A percentile compares a stretch with the other conserved stretches of the same genome.
phyloP scores from a whole-genome alignment of 2,329 filamentous ascomycete species.

The Sporothrix sp. region DNA sequence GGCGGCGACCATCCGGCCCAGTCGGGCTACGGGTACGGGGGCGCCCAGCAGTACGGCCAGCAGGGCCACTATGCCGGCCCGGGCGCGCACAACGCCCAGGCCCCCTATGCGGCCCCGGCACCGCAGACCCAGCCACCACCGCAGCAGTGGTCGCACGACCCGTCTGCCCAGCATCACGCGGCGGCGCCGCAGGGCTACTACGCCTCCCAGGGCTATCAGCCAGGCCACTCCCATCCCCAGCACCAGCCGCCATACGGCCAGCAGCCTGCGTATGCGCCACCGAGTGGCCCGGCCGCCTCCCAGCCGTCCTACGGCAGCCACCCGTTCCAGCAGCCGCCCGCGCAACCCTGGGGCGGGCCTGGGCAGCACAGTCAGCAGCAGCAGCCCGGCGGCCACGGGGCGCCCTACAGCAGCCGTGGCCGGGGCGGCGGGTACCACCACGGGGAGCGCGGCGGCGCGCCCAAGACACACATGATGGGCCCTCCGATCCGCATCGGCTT shows the following conservation, averaged over 20 bases:
- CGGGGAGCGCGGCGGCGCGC: constrained; percentile 22
- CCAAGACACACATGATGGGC: constrained; percentile 37
- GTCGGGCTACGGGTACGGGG: constrained; percentile 31
- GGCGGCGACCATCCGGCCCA: constrained; percentile 34
- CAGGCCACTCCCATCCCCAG: constrained; percentile 18
- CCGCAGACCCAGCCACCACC: constrained; percentile 26
- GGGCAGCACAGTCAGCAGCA: constrained; percentile 25
- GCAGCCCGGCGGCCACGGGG: constrained; percentile 15
- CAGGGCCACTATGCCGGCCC: constrained; percentile 22
- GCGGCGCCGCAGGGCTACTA: background rate
- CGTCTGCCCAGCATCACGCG: constrained; percentile 17
- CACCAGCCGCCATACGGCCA: constrained; percentile 22
- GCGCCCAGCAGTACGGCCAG: constrained; percentile 23
- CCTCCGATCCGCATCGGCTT: constrained; percentile 47
- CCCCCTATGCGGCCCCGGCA: constrained; percentile 18
- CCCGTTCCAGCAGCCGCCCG: constrained; percentile 23
- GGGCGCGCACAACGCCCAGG: constrained; percentile 26
- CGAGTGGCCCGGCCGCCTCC: constrained; percentile 21
- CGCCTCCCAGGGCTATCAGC: constrained; percentile 17
- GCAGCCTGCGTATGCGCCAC: constrained; percentile 16
- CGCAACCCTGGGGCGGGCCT: constrained; percentile 34
- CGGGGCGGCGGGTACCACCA: constrained; percentile 34
- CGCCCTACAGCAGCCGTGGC: constrained; percentile 30
- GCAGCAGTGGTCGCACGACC: constrained; percentile 34
- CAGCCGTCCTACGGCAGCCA: constrained; percentile 15